Evolutionary conservation across 2,329 filamentous ascomycete species (phyloP), one percentile per base, ranked within the genome.

Genomic region (Aspergillus pseudoglaucus): DNA sequence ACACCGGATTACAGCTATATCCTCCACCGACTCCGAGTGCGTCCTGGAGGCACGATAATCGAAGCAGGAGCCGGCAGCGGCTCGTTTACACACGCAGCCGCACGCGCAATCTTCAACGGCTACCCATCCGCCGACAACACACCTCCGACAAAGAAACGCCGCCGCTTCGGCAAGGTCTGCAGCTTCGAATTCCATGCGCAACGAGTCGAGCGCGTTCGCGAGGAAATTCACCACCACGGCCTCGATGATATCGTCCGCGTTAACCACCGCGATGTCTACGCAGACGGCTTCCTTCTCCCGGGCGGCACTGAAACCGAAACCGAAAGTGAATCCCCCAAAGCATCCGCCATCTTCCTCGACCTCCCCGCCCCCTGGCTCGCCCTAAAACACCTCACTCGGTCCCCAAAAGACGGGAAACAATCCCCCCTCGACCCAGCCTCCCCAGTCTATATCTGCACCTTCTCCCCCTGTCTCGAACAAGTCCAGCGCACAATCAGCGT

Each of bases 381-480:
- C 1, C 61, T 76, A 22, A 72, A 69, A 45, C 72, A 76, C 49
- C 64, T 76, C 7, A 69, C 70, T 17, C 70, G 74, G 27, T 56
- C 64, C 18, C 57, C 64, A 1, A 47, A 59, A 3, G 57, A 63
- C 3, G 65, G 65, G 3, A 53, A 55, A 0, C 56, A 62, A 46
- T 77, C 78, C 1, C 76, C 81, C 0, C 76, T 97, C 9, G 84
- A 93, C 56, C 83, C 88, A 0, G 76, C 78, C n/a, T 78, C 80
- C 38, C 79, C 85, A 4, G 81, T 85, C 1, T 79, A 93, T 62
- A 79, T 98, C 47, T 98, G 93, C 73, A 94, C 90, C 0, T 98
- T 98, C 71, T 94, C 87, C 1, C 93, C 93, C 0, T 98, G 93
- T 68, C 94, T 98, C 55, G 93, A 98, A 70, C 93, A 98, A 72